Conservation (phyloP, 148 eudicot genomes). For the Vaccinium vitisidaea region DNA sequence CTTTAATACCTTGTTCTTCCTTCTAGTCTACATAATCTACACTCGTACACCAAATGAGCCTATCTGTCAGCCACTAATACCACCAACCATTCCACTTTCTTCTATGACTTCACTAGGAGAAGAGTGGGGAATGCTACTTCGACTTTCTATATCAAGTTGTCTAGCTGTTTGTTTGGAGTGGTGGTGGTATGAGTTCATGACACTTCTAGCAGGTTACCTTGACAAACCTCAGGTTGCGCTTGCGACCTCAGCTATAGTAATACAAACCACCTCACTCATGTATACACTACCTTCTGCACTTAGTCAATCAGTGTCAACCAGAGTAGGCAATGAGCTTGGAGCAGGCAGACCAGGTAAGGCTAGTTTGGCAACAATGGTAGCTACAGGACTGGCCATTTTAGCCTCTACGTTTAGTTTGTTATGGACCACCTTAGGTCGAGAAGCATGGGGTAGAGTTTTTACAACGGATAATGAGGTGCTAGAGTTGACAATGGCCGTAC, state of each 20-base stretch:
- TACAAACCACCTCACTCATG: slow-evolving; percentile 88
- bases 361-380: slow-evolving; percentile 54
- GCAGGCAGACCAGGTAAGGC: slow-evolving; percentile 74
- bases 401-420: slow-evolving; percentile 54
- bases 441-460: slow-evolving; percentile 68
- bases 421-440: slow-evolving; percentile 65
- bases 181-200: slow-evolving; percentile 98
- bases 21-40: slow-evolving; percentile 44
- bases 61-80: slow-evolving; percentile 29
- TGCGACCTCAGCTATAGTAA: slow-evolving; percentile 77
- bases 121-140: slow-evolving; percentile 63
- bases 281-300: slow-evolving; percentile 74
- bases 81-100: slow-evolving; percentile 24
- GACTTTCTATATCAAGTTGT: slow-evolving; percentile 73
- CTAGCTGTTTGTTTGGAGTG: slow-evolving; percentile 78
- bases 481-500: slow-evolving; percentile 51
- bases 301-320: slow-evolving; percentile 72
- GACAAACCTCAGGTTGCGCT: slow-evolving; percentile 60
- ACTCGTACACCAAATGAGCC: slow-evolving; percentile 33
- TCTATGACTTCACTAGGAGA: slow-evolving; percentile 34
- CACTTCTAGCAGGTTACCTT: slow-evolving; percentile 76
- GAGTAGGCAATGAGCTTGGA: slow-evolving; percentile 88
- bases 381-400: slow-evolving; percentile 47
- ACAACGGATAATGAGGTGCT: slow-evolving; percentile 62
- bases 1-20: slow-evolving; percentile 53